Percentiles rank a stretch among this genome's conserved stretches.
Conservation (phyloP, 768 basidiomycete genomes). For the Auriscalpium orientale region DNA sequence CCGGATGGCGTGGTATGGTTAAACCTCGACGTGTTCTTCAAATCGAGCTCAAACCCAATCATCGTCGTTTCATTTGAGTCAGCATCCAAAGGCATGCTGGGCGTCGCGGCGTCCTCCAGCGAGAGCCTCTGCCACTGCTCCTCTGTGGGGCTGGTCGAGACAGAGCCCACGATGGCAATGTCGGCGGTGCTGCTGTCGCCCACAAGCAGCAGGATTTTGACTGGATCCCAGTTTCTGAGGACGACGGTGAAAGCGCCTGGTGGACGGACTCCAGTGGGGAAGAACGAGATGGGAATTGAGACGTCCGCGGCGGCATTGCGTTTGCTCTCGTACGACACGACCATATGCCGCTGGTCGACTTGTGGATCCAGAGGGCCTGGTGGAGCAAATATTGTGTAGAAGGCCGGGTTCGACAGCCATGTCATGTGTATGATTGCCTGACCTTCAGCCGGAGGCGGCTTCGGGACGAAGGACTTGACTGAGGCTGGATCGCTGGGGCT, state of each 20-base stretch:
- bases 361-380: slow-evolving; percentile 32
- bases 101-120: slow-evolving; percentile 41
- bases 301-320: slow-evolving; percentile 27
- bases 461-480: slow-evolving; percentile 49
- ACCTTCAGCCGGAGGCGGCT: slow-evolving; percentile 44
- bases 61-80: slow-evolving; percentile 65
- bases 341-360: slow-evolving; percentile 33
- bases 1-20: slow-evolving; percentile 32
- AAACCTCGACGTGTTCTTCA: slow-evolving; percentile 43
- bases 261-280: slow-evolving; percentile 38
- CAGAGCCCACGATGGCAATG: slow-evolving; percentile 37
- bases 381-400: slow-evolving; percentile 56
- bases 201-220: slow-evolving; percentile 34
- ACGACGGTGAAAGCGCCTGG: slow-evolving; percentile 35
- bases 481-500: slow-evolving; percentile 45
- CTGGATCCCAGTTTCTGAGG: slow-evolving; percentile 38
- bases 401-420: slow-evolving; percentile 67
- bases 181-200: slow-evolving; percentile 47
- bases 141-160: slow-evolving; percentile 18
- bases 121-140: slow-evolving; percentile 38
- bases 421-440: slow-evolving; percentile 43
- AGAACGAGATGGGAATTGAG: slow-evolving; percentile 31
- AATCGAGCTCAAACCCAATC: slow-evolving; percentile 55
- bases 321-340: slow-evolving; percentile 36
- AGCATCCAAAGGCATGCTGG: slow-evolving; percentile 61